Evolutionary conservation across 805 yeast genomes (phyloP), one percentile per base, ranked within the genome.

Genomic region (Ogataea trehaloabstinens): DNA sequence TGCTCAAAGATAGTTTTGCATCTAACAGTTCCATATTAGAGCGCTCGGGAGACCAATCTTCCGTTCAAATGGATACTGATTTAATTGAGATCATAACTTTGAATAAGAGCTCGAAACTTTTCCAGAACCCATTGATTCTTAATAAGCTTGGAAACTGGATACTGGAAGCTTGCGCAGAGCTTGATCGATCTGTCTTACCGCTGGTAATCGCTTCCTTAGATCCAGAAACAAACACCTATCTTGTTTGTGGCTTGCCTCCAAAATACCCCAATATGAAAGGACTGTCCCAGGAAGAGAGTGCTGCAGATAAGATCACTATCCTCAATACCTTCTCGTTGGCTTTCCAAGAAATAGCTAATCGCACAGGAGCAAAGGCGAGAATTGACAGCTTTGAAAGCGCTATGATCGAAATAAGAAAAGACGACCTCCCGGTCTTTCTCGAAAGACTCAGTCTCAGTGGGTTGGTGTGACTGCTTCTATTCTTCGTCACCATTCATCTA

Each of bases 351-450:
- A 86, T 90, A 19, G 93, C 97, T 1, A 73, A 71, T 31, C 76
- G 77, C 16, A 85, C 95, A 5, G 91, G 89, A 29, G 96, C 97
- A 3, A 80, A 85, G 51, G 89, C 89, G 15, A 74, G 91, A 53
- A 85, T 93, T 45, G 98, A 93, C 60, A 88, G 95, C 55, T 93
- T 93, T 63, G 98, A 93, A 58, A 85, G 95, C 47, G 80, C 97
- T 3, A 86, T 93, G 17, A 88, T 93, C 31, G 97, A 93, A 64
- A 81, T 93, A 30, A 67, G 87, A 43, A 83, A 81, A 55, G 96
- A 90, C 34, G 99, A 93, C 58, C 67, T 93, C 46, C 71, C 88
- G 4, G 86, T 95, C 35, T 93, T 93, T 55, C 64, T 93, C 44
- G 98, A 93, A 58, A 78, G 79, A 42, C 66, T 91, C 45, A 86